These are phyloP conservation scores for Otatea glauca DNA, from an alignment of 176 grass and related monocot species.

Conservation along the genomic window DNA sequence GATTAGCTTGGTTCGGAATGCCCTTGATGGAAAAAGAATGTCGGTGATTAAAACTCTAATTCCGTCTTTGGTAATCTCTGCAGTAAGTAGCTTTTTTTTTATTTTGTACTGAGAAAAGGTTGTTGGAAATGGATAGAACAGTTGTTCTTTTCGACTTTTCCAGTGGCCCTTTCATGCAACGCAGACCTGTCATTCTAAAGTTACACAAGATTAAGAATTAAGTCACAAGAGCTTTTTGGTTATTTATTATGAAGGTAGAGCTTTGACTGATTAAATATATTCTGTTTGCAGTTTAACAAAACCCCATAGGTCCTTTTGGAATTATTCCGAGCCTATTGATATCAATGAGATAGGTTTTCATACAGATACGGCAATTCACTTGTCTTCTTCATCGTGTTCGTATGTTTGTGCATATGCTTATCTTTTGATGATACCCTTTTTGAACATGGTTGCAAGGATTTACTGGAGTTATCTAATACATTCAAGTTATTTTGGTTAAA, in stretches of 20 bases:
- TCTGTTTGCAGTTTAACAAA: slow-evolving; percentile 31
- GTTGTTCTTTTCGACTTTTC: not conserved
- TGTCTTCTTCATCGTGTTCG: not conserved
- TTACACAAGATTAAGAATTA: not conserved
- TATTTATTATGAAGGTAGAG: not conserved
- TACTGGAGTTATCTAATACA: not conserved
- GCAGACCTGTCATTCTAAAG: slow-evolving; percentile 23
- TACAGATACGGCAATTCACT: not conserved
- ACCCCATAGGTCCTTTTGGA: not conserved
- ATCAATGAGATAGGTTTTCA: not conserved
- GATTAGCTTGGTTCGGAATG: not conserved
- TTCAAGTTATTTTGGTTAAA: not conserved
- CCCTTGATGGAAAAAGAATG: not conserved
- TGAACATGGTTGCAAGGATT: slow-evolving; percentile 31
- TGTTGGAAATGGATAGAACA: not conserved
- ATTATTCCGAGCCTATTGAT: slow-evolving; percentile 13
- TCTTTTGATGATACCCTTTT: slow-evolving; percentile 3
- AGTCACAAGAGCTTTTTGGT: not conserved
- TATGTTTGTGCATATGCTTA: not conserved
- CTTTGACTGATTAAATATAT: slow-evolving; percentile 35
- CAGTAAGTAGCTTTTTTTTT: slow-evolving; percentile 7
- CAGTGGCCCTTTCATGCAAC: slow-evolving; percentile 21
- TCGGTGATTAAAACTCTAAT: not conserved
- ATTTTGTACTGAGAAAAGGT: not conserved
- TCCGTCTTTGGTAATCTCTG: not conserved